These are phyloP conservation scores for Ceratocystiopsis sp. DNA, from an alignment of 2,329 filamentous ascomycete genomes.

Conservation along the genomic window DNA sequence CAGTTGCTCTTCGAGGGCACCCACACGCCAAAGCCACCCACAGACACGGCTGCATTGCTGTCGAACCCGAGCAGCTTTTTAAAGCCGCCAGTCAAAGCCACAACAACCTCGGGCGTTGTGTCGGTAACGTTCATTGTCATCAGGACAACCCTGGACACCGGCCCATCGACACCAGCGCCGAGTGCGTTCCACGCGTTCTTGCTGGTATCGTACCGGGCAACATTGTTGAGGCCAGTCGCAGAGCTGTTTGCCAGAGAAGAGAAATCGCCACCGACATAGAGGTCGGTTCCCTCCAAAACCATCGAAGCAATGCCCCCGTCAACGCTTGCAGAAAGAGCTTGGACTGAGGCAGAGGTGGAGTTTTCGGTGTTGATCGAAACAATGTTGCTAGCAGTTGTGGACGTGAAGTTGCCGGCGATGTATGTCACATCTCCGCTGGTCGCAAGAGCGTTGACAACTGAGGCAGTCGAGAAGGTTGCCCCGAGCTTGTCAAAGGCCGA, in stretches of 20 bases:
- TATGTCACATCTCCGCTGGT: slow-evolving; percentile 49
- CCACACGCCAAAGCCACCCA: slow-evolving; percentile 77
- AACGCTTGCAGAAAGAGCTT: slow-evolving; percentile 53
- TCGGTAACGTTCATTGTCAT: slow-evolving; percentile 63
- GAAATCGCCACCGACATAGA: slow-evolving; percentile 80
- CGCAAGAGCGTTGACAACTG: slow-evolving; percentile 53
- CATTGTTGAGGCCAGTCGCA: slow-evolving; percentile 49
- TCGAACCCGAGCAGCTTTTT: slow-evolving; percentile 52
- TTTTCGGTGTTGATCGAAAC: slow-evolving; percentile 52
- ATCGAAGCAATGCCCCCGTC: slow-evolving; percentile 64
- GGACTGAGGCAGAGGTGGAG: slow-evolving; percentile 38
- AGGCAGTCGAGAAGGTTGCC: slow-evolving; percentile 46
- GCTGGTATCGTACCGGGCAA: slow-evolving; percentile 58
- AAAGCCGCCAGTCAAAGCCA: slow-evolving; percentile 72
- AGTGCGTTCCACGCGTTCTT: slow-evolving; percentile 59
- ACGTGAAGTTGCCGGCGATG: slow-evolving; percentile 72
- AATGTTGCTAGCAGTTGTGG: slow-evolving; percentile 52
- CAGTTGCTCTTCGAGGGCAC: slow-evolving; percentile 72
- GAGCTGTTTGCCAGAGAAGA: slow-evolving; percentile 49
- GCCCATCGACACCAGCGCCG: slow-evolving; percentile 72
- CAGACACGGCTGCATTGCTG: slow-evolving; percentile 40
- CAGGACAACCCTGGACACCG: slow-evolving; percentile 56
- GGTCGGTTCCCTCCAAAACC: slow-evolving; percentile 42
- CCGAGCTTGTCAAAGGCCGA: slow-evolving; percentile 68
- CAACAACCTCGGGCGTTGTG: slow-evolving; percentile 49